Percentiles rank a stretch among this genome's conserved stretches.
phyloP scores from a whole-genome alignment of 176 grass and related monocot species.

The Melocanna baccifera region DNA sequence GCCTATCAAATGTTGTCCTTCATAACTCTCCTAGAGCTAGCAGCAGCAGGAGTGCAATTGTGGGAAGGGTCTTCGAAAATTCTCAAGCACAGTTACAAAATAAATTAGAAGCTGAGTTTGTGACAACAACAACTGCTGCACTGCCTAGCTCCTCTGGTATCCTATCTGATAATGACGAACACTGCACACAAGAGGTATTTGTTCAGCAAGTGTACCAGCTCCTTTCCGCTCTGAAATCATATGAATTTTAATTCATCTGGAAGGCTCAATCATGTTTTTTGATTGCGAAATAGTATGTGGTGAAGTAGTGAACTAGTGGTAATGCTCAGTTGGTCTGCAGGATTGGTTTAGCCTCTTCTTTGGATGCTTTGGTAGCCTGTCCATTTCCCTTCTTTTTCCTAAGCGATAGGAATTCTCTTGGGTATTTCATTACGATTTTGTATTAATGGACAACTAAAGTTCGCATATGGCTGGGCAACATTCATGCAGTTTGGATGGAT shows the following conservation, averaged over 20 bases:
- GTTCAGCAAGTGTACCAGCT: constrained; percentile 18
- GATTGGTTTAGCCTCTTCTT: background rate
- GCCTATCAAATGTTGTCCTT: constrained; percentile 25
- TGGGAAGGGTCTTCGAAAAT: constrained; percentile 7
- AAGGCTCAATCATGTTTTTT: background rate
- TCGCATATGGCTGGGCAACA: background rate
- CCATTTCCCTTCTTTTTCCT: background rate
- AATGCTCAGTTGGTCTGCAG: constrained; percentile 10
- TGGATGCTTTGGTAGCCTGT: background rate
- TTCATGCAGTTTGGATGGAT: constrained; percentile 1
- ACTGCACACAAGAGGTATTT: constrained; percentile 34
- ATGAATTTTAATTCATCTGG: background rate
- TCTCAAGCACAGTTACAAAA: constrained; percentile 36
- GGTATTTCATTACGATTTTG: background rate
- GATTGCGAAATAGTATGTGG: constrained; percentile 8
- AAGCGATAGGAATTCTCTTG: background rate
- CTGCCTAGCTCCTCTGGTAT: constrained; percentile 26
- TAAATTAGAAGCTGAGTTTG: constrained; percentile 1
- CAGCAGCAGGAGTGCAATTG: constrained; percentile 2
- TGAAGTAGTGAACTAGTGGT: constrained; percentile 2
- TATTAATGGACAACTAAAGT: background rate
- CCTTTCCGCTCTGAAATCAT: constrained; percentile 22
- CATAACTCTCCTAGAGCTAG: constrained; percentile 32
- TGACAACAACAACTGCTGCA: constrained; percentile 1
- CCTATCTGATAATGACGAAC: constrained; percentile 26